Evolutionary conservation across 768 basidiomycete genomes (phyloP).

Genomic region (Polyporus arcularius): DNA sequence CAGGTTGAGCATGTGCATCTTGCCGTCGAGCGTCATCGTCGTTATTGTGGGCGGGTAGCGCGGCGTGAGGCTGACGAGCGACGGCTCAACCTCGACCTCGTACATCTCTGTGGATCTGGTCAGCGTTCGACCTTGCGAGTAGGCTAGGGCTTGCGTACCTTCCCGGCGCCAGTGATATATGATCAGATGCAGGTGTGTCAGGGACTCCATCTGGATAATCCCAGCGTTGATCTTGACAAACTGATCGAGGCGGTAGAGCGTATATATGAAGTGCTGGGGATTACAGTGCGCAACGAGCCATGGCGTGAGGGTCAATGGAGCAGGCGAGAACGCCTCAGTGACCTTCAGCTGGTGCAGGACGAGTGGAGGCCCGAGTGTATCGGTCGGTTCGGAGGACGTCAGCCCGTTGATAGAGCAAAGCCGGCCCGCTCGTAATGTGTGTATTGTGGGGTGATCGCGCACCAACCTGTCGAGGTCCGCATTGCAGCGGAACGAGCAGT

Average conservation of each 20-base stretch:
- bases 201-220: slow-evolving; percentile 2
- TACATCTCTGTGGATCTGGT: neutral
- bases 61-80: slow-evolving; percentile 4
- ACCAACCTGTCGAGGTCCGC: slow-evolving; percentile 14
- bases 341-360: slow-evolving; percentile 12
- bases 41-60: slow-evolving; percentile 7
- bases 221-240: slow-evolving; percentile 12
- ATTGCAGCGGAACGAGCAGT: slow-evolving; percentile 18
- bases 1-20: slow-evolving; percentile 11
- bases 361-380: neutral
- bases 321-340: slow-evolving; percentile 16
- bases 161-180: slow-evolving; percentile 14
- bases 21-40: slow-evolving; percentile 17
- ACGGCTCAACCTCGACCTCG: slow-evolving; percentile 6
- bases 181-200: slow-evolving; percentile 16
- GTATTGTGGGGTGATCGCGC: slow-evolving; percentile 5
- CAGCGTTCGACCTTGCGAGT: neutral
- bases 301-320: slow-evolving; percentile 15
- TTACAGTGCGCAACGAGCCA: slow-evolving; percentile 12
- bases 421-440: slow-evolving; percentile 13
- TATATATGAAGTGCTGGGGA: slow-evolving; percentile 11
- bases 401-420: slow-evolving; percentile 12
- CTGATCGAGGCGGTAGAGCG: slow-evolving; percentile 16
- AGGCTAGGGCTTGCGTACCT: neutral
- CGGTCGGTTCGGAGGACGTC: neutral